Base-by-base conservation (phyloP, 208 protist genomes). In the Wallacemonas sp. region DNA sequence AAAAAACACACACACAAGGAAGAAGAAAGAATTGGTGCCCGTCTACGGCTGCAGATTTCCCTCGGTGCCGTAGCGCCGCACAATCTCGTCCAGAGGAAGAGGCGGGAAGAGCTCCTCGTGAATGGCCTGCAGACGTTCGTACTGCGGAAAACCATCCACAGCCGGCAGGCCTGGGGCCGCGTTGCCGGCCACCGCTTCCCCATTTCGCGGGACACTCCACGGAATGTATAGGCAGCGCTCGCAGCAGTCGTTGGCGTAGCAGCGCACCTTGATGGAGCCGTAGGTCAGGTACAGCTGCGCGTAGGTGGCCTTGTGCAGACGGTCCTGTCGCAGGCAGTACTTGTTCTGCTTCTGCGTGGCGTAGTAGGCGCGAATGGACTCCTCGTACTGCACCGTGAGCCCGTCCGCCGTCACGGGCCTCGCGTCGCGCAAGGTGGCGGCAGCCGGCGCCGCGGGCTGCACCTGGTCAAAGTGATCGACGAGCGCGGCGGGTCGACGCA, bases 181-280 rank as follows among this genome's bases (percentile, higher is more conserved):
- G 3, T 29, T 71, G 3, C 39, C n/a, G 16, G 45, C n/a, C n/a
- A 57, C 54, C 25, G 20, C 59, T 7, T 41, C 32, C 55, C 18
- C 29, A 16, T 41, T 44, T 14, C 65, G 57, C 42, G 82, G 69
- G 0, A 52, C 38, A 23, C 65, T 74, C 87, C 89, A 95, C 28
- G 72, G 72, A 20, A 95, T 55, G 14, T 81, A 50, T n/a, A 87
- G 76, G 69, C 89, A 95, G 20, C 76, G 33, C 4, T 82, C 69
- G 57, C 70, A 86, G 74, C 90, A 96, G 77, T 96, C 90, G 65
- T 96, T 96, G 41, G 86, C 69, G 76, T 93, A 96, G 76, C 90
- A 96, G 26, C 90, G 87, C 20, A 96, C 52, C 68, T 96, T 96
- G 62, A 96, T 90, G 16, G 85, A 92, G n/a, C 87, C 86, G 65